Evolutionary conservation across 1,284 basidiomycete genomes (phyloP).

Genomic region (Earliella scabrosa): DNA sequence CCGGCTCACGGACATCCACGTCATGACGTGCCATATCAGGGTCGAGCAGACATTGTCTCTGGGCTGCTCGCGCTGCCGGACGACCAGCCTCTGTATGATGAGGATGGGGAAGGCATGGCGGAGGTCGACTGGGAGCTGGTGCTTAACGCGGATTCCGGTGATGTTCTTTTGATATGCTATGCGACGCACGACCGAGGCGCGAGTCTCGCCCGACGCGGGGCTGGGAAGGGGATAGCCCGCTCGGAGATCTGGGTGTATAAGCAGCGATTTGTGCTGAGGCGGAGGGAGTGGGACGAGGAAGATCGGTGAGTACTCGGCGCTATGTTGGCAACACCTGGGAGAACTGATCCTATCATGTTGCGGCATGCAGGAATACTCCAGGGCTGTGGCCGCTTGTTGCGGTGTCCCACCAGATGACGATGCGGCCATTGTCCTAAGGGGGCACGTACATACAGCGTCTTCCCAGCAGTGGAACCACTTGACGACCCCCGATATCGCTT

Average conservation of each 20-base stretch:
- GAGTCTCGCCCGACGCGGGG: background rate
- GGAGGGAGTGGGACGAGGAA: conserved; percentile 36
- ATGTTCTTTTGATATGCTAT: conserved; percentile 31
- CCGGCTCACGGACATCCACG: background rate
- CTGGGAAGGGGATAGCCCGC: background rate
- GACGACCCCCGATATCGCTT: no score
- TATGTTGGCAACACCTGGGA: background rate
- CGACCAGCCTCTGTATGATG: conserved; percentile 11
- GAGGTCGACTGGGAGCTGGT: conserved; percentile 30
- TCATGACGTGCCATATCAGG: conserved; percentile 2
- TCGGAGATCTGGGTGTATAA: conserved; percentile 21
- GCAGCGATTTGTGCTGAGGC: conserved; percentile 41
- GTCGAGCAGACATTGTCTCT: conserved; percentile 23
- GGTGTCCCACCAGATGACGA: conserved; percentile 35
- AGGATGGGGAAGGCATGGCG: background rate
- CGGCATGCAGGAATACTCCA: conserved; percentile 16
- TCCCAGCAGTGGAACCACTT: no score
- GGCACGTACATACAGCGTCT: no score
- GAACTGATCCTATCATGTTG: background rate
- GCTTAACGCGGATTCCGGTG: conserved; percentile 22
- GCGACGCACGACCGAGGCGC: conserved; percentile 1
- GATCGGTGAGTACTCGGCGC: conserved; percentile 27
- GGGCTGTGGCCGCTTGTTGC: conserved; percentile 33
- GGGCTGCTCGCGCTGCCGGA: conserved; percentile 28
- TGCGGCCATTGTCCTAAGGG: conserved; percentile 7